phyloP scores from a whole-genome alignment of 805 yeast genomes.

The Zygosaccharomyces rouxii region DNA sequence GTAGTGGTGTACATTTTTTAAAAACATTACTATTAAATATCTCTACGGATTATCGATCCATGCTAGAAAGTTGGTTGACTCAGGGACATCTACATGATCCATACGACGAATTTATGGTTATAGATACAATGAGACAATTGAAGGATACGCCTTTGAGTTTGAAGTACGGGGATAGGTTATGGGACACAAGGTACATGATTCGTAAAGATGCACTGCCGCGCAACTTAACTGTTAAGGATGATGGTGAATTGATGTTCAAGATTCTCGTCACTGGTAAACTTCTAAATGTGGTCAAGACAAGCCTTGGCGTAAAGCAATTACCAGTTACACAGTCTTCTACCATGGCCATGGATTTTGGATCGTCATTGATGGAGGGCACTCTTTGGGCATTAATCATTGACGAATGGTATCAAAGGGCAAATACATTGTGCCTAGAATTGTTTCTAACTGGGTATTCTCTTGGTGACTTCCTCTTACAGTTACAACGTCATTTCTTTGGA shows the following conservation, averaged over 20 bases:
- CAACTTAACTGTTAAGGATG: conserved; percentile 49
- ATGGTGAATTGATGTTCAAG: conserved; percentile 39
- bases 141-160: conserved; percentile 10
- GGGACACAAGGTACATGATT: conserved; percentile 72
- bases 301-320: conserved; percentile 20
- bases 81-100: conserved; percentile 74
- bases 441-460: conserved; percentile 60
- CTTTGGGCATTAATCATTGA: conserved; percentile 54
- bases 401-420: conserved; percentile 64
- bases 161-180: conserved; percentile 52
- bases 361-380: conserved; percentile 30
- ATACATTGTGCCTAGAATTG: conserved; percentile 51
- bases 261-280: conserved; percentile 81
- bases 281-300: conserved; percentile 52
- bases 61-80: conserved; percentile 76
- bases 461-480: conserved; percentile 40
- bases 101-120: conserved; percentile 76
- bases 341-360: neutral
- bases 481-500: conserved; percentile 55
- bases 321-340: conserved; percentile 5
- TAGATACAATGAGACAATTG: conserved; percentile 30
- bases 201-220: conserved; percentile 67
- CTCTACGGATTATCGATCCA: conserved; percentile 56
- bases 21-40: conserved; percentile 50
- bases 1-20: conserved; percentile 47